phyloP scores from a whole-genome alignment of 495 filamentous ascomycete species.

The Trichoderma reesei region DNA sequence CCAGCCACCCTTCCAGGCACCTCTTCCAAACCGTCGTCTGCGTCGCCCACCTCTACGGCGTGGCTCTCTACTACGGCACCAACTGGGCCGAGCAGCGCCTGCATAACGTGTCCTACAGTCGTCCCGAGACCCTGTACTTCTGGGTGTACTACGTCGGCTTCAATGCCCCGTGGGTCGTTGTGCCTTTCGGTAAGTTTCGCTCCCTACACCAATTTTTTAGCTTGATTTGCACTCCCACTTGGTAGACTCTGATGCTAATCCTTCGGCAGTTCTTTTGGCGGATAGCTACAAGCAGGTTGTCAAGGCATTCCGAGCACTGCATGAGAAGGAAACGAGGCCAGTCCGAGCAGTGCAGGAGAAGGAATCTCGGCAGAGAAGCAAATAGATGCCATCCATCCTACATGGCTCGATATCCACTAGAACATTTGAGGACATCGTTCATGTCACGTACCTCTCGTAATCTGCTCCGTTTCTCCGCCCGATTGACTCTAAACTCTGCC shows the following conservation, averaged over 20 bases:
- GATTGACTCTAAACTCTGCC: background rate
- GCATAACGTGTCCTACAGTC: constrained; percentile 49
- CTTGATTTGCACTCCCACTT: too few relatives aligned
- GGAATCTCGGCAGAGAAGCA: background rate
- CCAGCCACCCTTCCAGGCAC: constrained; percentile 52
- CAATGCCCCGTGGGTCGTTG: constrained; percentile 79
- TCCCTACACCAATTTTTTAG: background rate
- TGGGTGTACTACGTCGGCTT: constrained; percentile 83
- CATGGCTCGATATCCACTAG: too few relatives aligned
- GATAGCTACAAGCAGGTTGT: constrained; percentile 6
- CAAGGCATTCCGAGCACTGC: background rate
- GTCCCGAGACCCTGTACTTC: constrained; percentile 74
- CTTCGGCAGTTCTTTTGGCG: background rate
- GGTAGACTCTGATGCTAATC: too few relatives aligned
- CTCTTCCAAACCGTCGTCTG: constrained; percentile 63
- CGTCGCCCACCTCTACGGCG: constrained; percentile 78
- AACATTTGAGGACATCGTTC: background rate
- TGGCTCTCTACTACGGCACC: constrained; percentile 76
- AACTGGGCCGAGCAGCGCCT: constrained; percentile 57
- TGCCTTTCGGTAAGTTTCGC: constrained; percentile 41
- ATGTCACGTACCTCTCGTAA: background rate
- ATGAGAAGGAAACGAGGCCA: background rate
- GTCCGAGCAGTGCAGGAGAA: background rate
- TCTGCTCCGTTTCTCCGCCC: background rate
- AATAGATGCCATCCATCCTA: background rate